These are phyloP conservation scores for Myxozyma neglecta DNA, from an alignment of 805 yeast genomes.

Conservation along the genomic window DNA sequence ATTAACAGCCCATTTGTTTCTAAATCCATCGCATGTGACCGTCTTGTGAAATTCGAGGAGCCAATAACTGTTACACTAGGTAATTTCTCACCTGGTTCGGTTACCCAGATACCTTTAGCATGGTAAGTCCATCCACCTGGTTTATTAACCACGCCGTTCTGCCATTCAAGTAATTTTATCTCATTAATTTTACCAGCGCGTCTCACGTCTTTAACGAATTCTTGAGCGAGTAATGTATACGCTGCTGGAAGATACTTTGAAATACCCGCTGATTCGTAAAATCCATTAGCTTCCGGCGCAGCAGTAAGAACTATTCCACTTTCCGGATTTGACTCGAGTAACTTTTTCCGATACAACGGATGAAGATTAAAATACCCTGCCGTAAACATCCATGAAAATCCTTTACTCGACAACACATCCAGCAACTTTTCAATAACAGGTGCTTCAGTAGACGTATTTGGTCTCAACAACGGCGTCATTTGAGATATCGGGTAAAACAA, in stretches of 20 bases:
- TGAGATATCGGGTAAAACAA: slow-evolving; percentile 89
- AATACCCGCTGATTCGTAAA: slow-evolving; percentile 79
- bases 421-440: slow-evolving; percentile 60
- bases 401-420: slow-evolving; percentile 37
- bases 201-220: slow-evolving; percentile 59
- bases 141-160: slow-evolving; percentile 76
- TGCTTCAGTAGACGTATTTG: slow-evolving; percentile 78
- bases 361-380: slow-evolving; percentile 96
- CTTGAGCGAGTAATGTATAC: slow-evolving; percentile 70
- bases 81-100: slow-evolving; percentile 44
- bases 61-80: slow-evolving; percentile 86
- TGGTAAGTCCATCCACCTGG: slow-evolving; percentile 95
- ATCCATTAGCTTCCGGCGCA: slow-evolving; percentile 90
- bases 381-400: slow-evolving; percentile 78
- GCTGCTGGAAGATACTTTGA: slow-evolving; percentile 84
- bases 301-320: slow-evolving; percentile 81
- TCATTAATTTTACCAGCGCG: slow-evolving; percentile 44
- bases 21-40: slow-evolving; percentile 84
- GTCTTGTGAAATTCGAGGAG: slow-evolving; percentile 86
- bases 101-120: slow-evolving; percentile 92
- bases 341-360: slow-evolving; percentile 61
- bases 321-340: slow-evolving; percentile 57
- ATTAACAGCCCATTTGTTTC: slow-evolving; percentile 83
- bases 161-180: slow-evolving; percentile 78
- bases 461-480: slow-evolving; percentile 73